Evolutionary conservation across 1,284 basidiomycete genomes (phyloP), one percentile per base, ranked within the genome.

Genomic region (Grifola frondosa): DNA sequence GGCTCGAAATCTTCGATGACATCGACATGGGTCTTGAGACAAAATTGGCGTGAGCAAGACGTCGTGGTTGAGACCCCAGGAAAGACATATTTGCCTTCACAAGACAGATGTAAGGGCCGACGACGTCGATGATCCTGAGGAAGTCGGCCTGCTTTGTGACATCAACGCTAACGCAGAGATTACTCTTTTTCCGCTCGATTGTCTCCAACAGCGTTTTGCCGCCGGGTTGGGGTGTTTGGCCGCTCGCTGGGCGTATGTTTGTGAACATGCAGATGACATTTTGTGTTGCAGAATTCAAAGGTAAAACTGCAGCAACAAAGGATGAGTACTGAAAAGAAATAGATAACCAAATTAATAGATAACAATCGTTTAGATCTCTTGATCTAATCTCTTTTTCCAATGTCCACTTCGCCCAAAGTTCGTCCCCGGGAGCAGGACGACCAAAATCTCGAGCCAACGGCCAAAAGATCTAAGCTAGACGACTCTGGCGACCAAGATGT

Each of bases 131-230:
- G 55, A 99, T 87, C 40, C 80, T 76, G 40, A 99, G 75, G 56
- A 98, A 85, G 57, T 93, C 87, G 15, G 73, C 74, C 49, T 84
- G 80, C 49, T 77, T 86, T 6, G 90, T 91, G 28, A 99, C 93
- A 70, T 99, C 97, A 21, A 99, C 92, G 56, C 91, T 94, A 49
- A 99, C 91, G 42, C 91, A 92, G 16, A 99, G 80, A 65, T 99
- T 99, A 20, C 90, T 81, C 62, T 87, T 75, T 67, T 99, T 99
- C 54, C 87, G 77, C 49, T 84, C 88, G 65, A 98, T 94, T 7
- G 84, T 84, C 61, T 85, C 78, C 11, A 99, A 78, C 5, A 99
- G 77, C 2, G 75, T 66, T 74, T 83, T 0, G 91, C 91, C 8
- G 91, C 81, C 6, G 84, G 78, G 62, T 94, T 95, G 9, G 60